Evolutionary conservation across 2,329 filamentous ascomycete species (phyloP).

Genomic region (Mycosphaerella arachidis): DNA sequence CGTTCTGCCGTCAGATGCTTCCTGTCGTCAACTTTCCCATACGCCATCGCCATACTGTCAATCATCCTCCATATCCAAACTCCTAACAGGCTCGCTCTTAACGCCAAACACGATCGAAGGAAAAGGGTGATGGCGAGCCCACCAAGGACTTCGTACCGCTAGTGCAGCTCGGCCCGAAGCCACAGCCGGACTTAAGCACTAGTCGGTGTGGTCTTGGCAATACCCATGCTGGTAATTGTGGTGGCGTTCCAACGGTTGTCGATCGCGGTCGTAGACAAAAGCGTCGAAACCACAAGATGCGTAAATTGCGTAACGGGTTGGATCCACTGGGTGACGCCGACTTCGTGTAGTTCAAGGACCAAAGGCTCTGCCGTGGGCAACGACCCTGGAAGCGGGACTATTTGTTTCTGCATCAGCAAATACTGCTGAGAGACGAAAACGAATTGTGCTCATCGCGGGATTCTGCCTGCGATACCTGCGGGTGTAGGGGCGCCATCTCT

Average conservation of each 20-base stretch:
- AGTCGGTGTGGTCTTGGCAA: not conserved
- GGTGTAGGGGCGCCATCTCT: constrained; percentile 4
- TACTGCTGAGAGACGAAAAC: not conserved
- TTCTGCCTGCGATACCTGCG: constrained; percentile 7
- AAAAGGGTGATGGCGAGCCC: not conserved
- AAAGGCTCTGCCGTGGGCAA: not conserved
- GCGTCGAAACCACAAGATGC: not conserved
- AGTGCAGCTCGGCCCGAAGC: not conserved
- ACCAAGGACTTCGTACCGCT: not conserved
- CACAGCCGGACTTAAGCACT: not conserved
- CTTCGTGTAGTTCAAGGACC: constrained; percentile 21
- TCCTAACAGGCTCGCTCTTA: not conserved
- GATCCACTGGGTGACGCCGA: constrained; percentile 20
- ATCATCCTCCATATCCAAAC: not conserved
- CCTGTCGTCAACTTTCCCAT: not conserved
- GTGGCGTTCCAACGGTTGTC: not conserved
- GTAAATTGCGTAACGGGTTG: constrained; percentile 5
- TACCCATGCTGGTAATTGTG: not conserved
- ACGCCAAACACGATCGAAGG: not conserved
- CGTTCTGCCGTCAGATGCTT: not conserved
- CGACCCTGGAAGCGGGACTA: not conserved
- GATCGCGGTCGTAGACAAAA: not conserved
- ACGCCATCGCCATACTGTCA: not conserved
- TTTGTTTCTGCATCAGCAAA: not conserved
- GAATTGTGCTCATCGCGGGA: not conserved